Evolutionary conservation across 768 basidiomycete species (phyloP).

Genomic region (Peribolospora baueri): DNA sequence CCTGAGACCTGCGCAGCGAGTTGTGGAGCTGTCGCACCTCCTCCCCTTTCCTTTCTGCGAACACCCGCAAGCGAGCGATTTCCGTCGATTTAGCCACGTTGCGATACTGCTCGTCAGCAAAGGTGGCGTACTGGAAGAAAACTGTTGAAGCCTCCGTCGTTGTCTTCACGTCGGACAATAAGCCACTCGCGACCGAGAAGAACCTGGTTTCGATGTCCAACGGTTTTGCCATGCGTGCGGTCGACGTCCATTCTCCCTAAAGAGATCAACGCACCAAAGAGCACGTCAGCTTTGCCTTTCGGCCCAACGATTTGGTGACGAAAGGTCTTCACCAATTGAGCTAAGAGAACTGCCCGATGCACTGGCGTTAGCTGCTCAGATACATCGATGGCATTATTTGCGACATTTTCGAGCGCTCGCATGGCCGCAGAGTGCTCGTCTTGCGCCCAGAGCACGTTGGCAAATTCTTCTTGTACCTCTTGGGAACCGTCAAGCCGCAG

Average conservation of each 20-base stretch:
- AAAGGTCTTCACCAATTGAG: conserved; percentile 34
- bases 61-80: conserved; percentile 39
- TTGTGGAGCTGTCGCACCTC: conserved; percentile 31
- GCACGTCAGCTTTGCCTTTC: background rate
- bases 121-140: conserved; percentile 59
- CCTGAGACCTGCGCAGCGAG: conserved; percentile 20
- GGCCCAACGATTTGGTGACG: background rate
- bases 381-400: background rate
- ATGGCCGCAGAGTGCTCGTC: conserved; percentile 67
- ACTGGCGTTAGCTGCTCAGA: background rate
- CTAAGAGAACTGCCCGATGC: conserved; percentile 18
- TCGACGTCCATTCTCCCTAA: conserved; percentile 74
- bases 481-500: no score
- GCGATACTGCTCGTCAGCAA: conserved; percentile 71
- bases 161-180: no score
- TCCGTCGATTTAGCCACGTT: conserved; percentile 44
- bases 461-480: conserved; percentile 48
- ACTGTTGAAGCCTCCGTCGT: conserved; percentile 17
- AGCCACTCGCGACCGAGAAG: no score
- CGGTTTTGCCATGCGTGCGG: conserved; percentile 61
- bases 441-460: conserved; percentile 69
- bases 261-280: background rate
- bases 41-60: conserved; percentile 42
- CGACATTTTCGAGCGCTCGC: conserved; percentile 28
- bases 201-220: conserved; percentile 30